Evolutionary conservation across 306 rosid species (phyloP).

Genomic region (Myrica gale): DNA sequence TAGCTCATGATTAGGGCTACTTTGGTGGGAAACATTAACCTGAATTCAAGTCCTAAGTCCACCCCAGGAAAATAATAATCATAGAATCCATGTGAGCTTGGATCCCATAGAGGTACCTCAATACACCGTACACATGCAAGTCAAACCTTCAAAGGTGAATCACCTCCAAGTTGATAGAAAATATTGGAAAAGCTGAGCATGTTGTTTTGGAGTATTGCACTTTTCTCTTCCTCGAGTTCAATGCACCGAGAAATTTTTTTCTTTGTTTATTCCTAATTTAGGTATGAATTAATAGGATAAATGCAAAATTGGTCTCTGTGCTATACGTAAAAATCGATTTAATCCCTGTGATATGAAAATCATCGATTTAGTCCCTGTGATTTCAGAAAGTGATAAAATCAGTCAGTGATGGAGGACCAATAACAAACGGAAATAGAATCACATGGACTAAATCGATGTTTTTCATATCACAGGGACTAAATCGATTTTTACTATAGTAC

Average conservation of each 20-base stretch:
- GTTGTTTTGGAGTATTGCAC: not conserved
- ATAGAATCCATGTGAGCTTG: slow-evolving; percentile 30
- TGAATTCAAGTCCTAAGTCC: slow-evolving; percentile 7
- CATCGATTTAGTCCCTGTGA: too few relatives aligned
- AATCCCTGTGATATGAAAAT: too few relatives aligned
- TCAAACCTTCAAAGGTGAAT: slow-evolving; percentile 26
- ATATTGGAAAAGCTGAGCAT: not conserved
- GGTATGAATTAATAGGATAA: too few relatives aligned
- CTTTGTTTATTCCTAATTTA: not conserved
- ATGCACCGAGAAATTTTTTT: not conserved
- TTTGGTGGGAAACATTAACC: not conserved
- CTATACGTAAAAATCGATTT: too few relatives aligned
- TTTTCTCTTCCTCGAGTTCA: not conserved
- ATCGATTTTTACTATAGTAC: too few relatives aligned
- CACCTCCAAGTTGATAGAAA: slow-evolving; percentile 1
- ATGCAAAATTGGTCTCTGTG: too few relatives aligned
- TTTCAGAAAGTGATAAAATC: too few relatives aligned
- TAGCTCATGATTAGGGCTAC: slow-evolving; percentile 35
- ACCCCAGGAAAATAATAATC: slow-evolving; percentile 8
- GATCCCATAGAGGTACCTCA: slow-evolving; percentile 11
- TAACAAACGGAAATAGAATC: too few relatives aligned
- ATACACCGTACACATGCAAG: slow-evolving; percentile 21
- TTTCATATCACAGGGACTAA: too few relatives aligned
- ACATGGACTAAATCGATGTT: too few relatives aligned
- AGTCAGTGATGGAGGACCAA: too few relatives aligned